Base-by-base conservation (phyloP, 768 basidiomycete species). In the Heimioporus sp. region DNA sequence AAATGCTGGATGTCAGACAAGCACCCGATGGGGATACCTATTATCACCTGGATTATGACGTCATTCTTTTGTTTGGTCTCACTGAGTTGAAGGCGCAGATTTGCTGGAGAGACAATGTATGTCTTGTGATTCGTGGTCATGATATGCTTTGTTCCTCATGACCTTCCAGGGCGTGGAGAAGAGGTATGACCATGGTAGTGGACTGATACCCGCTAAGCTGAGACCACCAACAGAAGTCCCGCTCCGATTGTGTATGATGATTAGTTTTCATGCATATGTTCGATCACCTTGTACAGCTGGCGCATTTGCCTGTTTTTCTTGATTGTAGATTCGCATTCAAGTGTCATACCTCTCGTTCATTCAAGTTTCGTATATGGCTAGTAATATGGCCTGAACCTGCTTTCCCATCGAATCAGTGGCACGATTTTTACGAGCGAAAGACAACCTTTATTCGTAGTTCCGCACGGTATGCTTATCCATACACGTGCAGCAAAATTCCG, bases 11-110 rank as follows among this genome's bases (percentile, higher is more conserved):
- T 10, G 36, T 38, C 0, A 34, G 12, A 48, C 31, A 7, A 38
- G 19, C 43, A 19, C 43, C 15, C 10, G 52, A 28, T 13, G 49
- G 51, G 34, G 19, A 13, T 21, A 24, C 38, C 7, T 62, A 51
- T 32, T 66, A 65, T 50, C 8, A 8, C 17, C 44, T 66, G 28
- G 32, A 58, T 1, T 74, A 65, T 40, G 65, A 72, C 5, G 59
- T 79, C 5, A 54, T 77, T 16, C 43, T 80, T 11, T 59, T 69
- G 11, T 73, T 76, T 48, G 78, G 77, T 1, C 48, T 71, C 13
- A 74, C 77, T 0, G 78, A 80, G 48, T 52, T 79, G 37, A 73
- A 76, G 54, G 79, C 77, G 0, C 72, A 76, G 39, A 68, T 77
- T 24, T 56, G 66, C 5, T 80, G 78, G 78, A 58, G 57, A 9